Evolutionary conservation across 2,329 filamentous ascomycete genomes (phyloP), one percentile per base, ranked within the genome.

Genomic region (Emergomyces pasteurianus): DNA sequence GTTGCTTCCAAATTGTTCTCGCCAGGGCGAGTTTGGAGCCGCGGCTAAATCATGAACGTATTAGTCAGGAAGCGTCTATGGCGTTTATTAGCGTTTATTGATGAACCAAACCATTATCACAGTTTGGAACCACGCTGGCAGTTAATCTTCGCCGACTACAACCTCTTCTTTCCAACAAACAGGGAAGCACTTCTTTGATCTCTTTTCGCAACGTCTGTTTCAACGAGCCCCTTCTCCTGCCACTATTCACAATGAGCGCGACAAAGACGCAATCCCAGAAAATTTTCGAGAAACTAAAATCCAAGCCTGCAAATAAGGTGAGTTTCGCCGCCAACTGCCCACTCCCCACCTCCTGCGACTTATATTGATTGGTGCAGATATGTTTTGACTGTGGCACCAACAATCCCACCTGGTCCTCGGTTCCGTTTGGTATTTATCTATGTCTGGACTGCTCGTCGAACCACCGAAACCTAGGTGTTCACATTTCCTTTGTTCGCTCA

Each of bases 331-430:
- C 42, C 61, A 60, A 58, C 63, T 55, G 58, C 58, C 57, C 63
- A 61, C 62, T 63, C 60, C 56, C 61, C 65, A 62, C 62, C 49
- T 62, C 18, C 64, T 58, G 66, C 62, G 34, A 64, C 52, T 66
- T 43, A 60, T 50, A 56, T 38, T 73, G 65, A 71, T 53, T 40
- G 60, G 65, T 69, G 58, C 70, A 95, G 92, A 85, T 95, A 80
- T 99, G 94, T 83, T 99, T 99, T 78, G 94, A 99, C 79, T 99
- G 94, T 77, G 87, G 89, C 73, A 88, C 91, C 71, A 97, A 97
- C 79, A 96, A 96, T 73, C 94, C 94, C 64, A 97, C 94, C 62
- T 99, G 94, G 94, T 95, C 92, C 8, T 97, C 92, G 7, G 92
- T 96, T 38, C 92, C 92, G 12, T 91, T 99, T 66, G 94, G 90